These are phyloP conservation scores for Chamaecyparis obtusa DNA, from an alignment of 75 land plant genomes.

Conservation along the genomic window DNA sequence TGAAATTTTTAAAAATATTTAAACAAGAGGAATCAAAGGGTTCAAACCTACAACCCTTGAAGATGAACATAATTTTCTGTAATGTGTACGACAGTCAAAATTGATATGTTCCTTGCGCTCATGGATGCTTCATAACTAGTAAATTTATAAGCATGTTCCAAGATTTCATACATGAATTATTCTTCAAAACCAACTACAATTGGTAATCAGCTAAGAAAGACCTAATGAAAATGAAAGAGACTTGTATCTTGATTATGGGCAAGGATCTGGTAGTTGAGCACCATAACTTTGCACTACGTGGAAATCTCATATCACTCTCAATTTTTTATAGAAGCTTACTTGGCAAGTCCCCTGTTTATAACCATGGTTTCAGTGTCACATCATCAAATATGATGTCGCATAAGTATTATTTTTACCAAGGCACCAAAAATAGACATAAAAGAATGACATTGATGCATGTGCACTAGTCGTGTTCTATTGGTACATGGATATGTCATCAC, in stretches of 20 bases:
- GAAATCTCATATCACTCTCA: too few relatives aligned
- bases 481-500: too few relatives aligned
- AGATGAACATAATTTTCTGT: constrained; percentile 65
- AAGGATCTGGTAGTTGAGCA: too few relatives aligned
- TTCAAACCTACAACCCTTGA: constrained; percentile 44
- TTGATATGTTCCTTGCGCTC: constrained; percentile 42
- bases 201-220: neutral
- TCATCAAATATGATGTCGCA: too few relatives aligned
- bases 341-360: too few relatives aligned
- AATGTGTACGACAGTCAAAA: constrained; percentile 54
- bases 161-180: neutral
- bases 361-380: too few relatives aligned
- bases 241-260: constrained; percentile 9
- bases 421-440: too few relatives aligned
- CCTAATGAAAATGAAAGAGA: neutral
- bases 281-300: too few relatives aligned
- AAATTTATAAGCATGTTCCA: constrained; percentile 25
- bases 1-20: neutral
- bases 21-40: neutral
- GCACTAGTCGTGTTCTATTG: too few relatives aligned
- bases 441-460: too few relatives aligned
- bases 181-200: neutral
- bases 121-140: constrained; percentile 50
- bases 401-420: too few relatives aligned
- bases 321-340: too few relatives aligned